Percentiles rank a stretch among this genome's conserved stretches.
These are phyloP conservation scores for Blastocrithidia nonstop DNA, from an alignment of 208 protist genomes.

Conservation along the genomic window DNA sequence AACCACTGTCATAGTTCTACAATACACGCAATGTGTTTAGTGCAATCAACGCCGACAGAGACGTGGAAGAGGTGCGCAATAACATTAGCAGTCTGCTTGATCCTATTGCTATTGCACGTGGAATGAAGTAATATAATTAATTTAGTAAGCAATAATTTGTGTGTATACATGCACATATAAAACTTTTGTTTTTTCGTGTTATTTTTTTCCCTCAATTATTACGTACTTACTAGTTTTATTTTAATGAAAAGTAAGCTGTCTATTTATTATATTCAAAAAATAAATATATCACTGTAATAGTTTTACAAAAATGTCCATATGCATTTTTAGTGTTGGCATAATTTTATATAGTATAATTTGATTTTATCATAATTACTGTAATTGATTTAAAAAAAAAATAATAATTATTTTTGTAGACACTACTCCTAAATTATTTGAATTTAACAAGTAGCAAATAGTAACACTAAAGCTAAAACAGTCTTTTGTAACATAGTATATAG, in stretches of 20 bases:
- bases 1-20: conserved; percentile 82
- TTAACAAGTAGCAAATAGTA: too few relatives aligned
- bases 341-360: conserved; percentile 5
- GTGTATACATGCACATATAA: not conserved
- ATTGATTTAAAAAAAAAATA: conserved; percentile 6
- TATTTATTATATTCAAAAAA: too few relatives aligned
- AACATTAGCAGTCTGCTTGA: conserved; percentile 44
- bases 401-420: too few relatives aligned
- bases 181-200: not conserved
- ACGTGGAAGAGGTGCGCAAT: conserved; percentile 49
- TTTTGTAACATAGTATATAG: not conserved
- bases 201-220: conserved; percentile 5
- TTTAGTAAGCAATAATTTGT: not conserved
- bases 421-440: too few relatives aligned
- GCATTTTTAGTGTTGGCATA: not conserved
- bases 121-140: conserved; percentile 17
- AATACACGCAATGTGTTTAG: conserved; percentile 33
- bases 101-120: conserved; percentile 41
- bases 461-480: too few relatives aligned
- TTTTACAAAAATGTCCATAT: too few relatives aligned
- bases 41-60: conserved; percentile 54
- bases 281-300: too few relatives aligned
- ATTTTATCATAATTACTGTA: not conserved
- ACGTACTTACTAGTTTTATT: too few relatives aligned
- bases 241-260: too few relatives aligned